These are phyloP conservation scores for Talaromyces rugulosus DNA, from an alignment of 2,329 filamentous ascomycete species.

Conservation along the genomic window DNA sequence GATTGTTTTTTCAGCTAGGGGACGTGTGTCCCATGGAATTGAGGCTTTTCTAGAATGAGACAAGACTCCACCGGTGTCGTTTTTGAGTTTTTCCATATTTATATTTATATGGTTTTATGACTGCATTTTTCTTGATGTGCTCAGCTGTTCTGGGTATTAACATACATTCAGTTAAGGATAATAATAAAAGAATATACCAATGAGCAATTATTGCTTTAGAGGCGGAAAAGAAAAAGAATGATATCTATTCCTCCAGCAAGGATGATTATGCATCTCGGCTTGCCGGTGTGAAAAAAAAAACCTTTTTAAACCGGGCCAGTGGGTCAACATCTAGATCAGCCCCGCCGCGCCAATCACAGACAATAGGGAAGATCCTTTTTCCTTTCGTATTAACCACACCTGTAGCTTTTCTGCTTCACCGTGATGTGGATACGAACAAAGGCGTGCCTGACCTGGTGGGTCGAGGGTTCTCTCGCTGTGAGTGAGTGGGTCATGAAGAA, in stretches of 20 bases:
- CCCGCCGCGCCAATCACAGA: neutral
- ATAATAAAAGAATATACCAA: too few species aligned
- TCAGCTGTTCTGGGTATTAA: too few species aligned
- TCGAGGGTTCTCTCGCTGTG: neutral
- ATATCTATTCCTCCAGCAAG: neutral
- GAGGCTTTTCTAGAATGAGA: neutral
- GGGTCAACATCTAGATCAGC: neutral
- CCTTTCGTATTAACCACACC: neutral
- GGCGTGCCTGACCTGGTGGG: neutral
- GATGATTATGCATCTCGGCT: neutral
- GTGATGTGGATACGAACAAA: neutral
- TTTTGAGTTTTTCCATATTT: neutral
- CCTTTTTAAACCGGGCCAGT: neutral
- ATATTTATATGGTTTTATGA: too few species aligned
- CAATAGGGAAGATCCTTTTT: neutral
- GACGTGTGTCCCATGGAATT: neutral
- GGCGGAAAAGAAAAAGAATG: neutral
- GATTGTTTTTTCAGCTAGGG: neutral
- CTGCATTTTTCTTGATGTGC: too few species aligned
- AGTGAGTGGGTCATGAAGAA: neutral
- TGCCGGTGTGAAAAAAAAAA: neutral
- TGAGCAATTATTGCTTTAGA: too few species aligned
- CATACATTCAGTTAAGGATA: too few species aligned
- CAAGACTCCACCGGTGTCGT: neutral
- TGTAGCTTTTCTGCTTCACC: neutral